phyloP scores from a whole-genome alignment of 768 basidiomycete species.

The Lactarius tabidus region DNA sequence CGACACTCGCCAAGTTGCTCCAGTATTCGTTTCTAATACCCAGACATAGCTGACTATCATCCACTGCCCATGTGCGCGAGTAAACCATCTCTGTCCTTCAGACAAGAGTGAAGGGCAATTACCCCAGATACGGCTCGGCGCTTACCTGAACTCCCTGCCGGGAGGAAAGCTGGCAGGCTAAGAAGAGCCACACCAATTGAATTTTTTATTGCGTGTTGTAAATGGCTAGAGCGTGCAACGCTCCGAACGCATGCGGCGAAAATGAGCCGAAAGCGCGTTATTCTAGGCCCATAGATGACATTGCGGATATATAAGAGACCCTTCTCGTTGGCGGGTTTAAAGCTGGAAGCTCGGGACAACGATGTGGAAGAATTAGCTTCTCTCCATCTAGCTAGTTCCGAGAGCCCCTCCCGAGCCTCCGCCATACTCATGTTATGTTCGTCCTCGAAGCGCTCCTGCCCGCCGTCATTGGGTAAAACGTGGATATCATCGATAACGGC shows the following conservation, averaged over 20 bases:
- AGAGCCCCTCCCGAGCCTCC: conserved; percentile 22
- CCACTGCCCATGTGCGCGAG: conserved; percentile 42
- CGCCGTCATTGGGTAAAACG: conserved; percentile 8
- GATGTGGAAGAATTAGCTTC: conserved; percentile 2
- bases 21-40: conserved; percentile 50
- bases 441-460: conserved; percentile 8
- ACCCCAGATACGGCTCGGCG: not conserved
- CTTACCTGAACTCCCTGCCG: conserved; percentile 35
- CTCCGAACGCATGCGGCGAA: conserved; percentile 34
- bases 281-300: conserved; percentile 26
- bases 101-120: not conserved
- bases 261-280: conserved; percentile 33
- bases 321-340: conserved; percentile 15
- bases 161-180: conserved; percentile 42
- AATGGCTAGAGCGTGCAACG: conserved; percentile 39
- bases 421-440: conserved; percentile 17
- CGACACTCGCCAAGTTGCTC: conserved; percentile 47
- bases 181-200: conserved; percentile 42
- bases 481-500: conserved; percentile 15
- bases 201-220: conserved; percentile 46
- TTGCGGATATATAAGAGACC: conserved; percentile 27
- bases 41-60: conserved; percentile 48
- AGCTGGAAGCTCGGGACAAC: not conserved
- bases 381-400: conserved; percentile 14
- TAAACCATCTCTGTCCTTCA: conserved; percentile 40